Evolutionary conservation across 2,329 filamentous ascomycete species (phyloP), one percentile per base, ranked within the genome.

Genomic region (Xylaria sp.): DNA sequence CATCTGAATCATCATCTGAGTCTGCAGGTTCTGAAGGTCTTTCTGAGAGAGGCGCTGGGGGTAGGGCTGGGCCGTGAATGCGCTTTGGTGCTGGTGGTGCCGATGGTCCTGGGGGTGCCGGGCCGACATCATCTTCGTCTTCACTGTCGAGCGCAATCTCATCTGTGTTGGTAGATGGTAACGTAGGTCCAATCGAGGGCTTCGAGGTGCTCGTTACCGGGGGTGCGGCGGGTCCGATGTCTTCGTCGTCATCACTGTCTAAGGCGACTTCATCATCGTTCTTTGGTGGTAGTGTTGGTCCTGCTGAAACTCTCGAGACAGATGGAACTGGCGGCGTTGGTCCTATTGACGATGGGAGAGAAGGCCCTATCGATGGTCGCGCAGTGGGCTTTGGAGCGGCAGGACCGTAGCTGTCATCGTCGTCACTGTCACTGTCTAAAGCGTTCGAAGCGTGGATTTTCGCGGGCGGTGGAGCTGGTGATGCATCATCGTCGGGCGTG

Each of bases 211-310:
- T 42, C 55, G 7, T 52, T 55, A 54, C 51, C 48, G 58, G 60
- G 55, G 64, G 61, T 37, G 58, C 64, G 0, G 61, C 59, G 4
- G 68, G 65, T 1, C 64, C 63, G 35, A 64, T 59, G 37, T 51
- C 67, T 54, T 74, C 71, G 30, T 71, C 71, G 63, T 76, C 74
- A 48, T 76, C 74, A 35, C 71, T 75, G 23, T 78, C 76, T 30
- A 82, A 67, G 42, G 76, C 68, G 51, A 83, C 78, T 66, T 82
- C 80, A 58, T 77, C 73, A 58, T 71, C 63, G 78, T 78, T 63
- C 13, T 56, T 51, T 23, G 18, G 59, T 23, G 64, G 59, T n/a
- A 52, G 59, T 34, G 46, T 59, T 9, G 60, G 63, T 3, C 55
- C 55, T 59, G 52, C 48, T 11, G 57, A 55, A 9, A 42, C 9